Evolutionary conservation across 2,329 filamentous ascomycete species (phyloP).

Genomic region (Fusarium sambucinum): DNA sequence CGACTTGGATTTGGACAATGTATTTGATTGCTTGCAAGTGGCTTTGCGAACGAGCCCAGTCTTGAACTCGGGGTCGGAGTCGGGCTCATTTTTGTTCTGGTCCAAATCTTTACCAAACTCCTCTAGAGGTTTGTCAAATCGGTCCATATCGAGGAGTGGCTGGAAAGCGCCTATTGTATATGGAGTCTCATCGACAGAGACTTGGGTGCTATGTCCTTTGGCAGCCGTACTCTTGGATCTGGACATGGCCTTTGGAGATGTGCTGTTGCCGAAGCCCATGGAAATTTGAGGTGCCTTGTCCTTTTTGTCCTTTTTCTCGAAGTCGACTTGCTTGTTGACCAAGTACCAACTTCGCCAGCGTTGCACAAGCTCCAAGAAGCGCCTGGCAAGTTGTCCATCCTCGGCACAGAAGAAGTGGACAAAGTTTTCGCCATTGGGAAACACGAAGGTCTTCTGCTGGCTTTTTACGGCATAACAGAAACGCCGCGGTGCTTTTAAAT

Average conservation of each 20-base stretch:
- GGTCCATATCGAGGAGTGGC: conserved; percentile 73
- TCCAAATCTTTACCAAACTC: conserved; percentile 61
- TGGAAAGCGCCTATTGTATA: conserved; percentile 76
- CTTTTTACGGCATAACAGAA: conserved; percentile 91
- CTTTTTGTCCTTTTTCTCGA: conserved; percentile 56
- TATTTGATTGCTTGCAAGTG: conserved; percentile 25
- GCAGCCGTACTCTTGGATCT: conserved; percentile 53
- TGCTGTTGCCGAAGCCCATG: conserved; percentile 12
- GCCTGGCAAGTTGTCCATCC: conserved; percentile 73
- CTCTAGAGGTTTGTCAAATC: conserved; percentile 66
- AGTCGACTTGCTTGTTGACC: conserved; percentile 72
- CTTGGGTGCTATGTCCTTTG: conserved; percentile 52
- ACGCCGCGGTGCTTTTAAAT: conserved; percentile 85
- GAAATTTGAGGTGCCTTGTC: conserved; percentile 21
- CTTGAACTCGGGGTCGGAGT: conserved; percentile 30
- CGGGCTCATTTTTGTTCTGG: conserved; percentile 7
- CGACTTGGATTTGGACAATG: conserved; percentile 48
- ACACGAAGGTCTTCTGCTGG: conserved; percentile 88
- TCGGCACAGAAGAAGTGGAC: conserved; percentile 92
- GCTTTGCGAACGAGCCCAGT: conserved; percentile 31
- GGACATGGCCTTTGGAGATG: conserved; percentile 47
- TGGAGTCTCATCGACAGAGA: conserved; percentile 60
- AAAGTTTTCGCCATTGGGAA: conserved; percentile 84
- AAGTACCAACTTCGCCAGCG: conserved; percentile 93
- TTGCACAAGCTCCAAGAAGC: conserved; percentile 79